These are phyloP conservation scores for Amanita muscaria DNA, from an alignment of 768 basidiomycete species.

Conservation along the genomic window DNA sequence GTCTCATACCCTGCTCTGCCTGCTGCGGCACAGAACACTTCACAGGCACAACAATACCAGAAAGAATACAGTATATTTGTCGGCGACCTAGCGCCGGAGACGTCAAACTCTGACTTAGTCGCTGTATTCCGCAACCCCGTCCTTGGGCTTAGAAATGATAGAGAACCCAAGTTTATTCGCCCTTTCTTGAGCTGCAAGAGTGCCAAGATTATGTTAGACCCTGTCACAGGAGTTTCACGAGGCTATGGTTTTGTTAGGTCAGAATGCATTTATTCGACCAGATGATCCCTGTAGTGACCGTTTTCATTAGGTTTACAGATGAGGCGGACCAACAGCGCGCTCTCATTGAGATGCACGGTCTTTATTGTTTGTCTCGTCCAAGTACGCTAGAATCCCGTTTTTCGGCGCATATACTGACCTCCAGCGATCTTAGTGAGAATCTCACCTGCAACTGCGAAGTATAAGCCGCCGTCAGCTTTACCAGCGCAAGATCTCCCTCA, in stretches of 20 bases:
- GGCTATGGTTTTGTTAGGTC: slow-evolving; percentile 92
- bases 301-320: slow-evolving; percentile 66
- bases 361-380: slow-evolving; percentile 82
- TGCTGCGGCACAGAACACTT: slow-evolving; percentile 13
- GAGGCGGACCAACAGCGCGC: slow-evolving; percentile 86
- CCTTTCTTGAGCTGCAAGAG: slow-evolving; percentile 91
- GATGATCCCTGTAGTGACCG: slow-evolving; percentile 12
- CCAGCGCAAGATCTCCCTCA: slow-evolving; percentile 37
- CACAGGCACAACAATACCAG: slow-evolving; percentile 47
- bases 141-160: slow-evolving; percentile 73
- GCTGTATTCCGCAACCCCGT: slow-evolving; percentile 88
- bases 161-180: slow-evolving; percentile 81
- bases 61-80: slow-evolving; percentile 95
- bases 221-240: slow-evolving; percentile 78
- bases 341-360: slow-evolving; percentile 84
- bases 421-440: slow-evolving; percentile 60
- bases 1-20: slow-evolving; percentile 23
- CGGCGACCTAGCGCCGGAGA: slow-evolving; percentile 87
- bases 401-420: slow-evolving; percentile 25
- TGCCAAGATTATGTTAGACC: slow-evolving; percentile 93
- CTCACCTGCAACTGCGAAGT: slow-evolving; percentile 83
- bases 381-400: slow-evolving; percentile 40
- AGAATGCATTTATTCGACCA: slow-evolving; percentile 14
- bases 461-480: slow-evolving; percentile 48
- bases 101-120: slow-evolving; percentile 92